Evolutionary conservation across 768 basidiomycete species (phyloP).

Genomic region (Pleurotus tuber-regium): DNA sequence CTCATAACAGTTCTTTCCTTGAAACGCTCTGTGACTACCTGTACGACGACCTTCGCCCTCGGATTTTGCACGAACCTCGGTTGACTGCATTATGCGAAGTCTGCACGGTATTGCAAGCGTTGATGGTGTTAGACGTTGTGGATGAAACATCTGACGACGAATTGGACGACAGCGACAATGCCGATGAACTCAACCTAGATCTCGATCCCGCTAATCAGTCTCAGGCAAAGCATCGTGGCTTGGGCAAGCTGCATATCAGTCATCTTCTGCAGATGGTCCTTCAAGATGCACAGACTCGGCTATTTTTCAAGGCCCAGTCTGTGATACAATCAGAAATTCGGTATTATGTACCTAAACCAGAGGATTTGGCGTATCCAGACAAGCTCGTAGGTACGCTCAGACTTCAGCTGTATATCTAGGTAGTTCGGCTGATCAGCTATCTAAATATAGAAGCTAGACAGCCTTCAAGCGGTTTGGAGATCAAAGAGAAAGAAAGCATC

Average conservation of each 20-base stretch:
- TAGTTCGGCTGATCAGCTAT: neutral
- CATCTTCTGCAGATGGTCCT: constrained; percentile 84
- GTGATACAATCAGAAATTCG: constrained; percentile 87
- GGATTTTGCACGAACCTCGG: constrained; percentile 90
- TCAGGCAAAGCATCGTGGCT: constrained; percentile 31
- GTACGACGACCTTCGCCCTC: constrained; percentile 93
- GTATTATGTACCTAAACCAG: constrained; percentile 72
- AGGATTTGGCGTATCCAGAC: constrained; percentile 86
- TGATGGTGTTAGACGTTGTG: constrained; percentile 89
- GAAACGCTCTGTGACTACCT: constrained; percentile 92
- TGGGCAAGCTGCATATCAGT: constrained; percentile 72
- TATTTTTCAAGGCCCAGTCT: constrained; percentile 95
- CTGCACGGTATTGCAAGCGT: constrained; percentile 92
- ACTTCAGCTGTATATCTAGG: constrained; percentile 4
- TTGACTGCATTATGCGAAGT: constrained; percentile 90
- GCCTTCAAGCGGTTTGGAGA: constrained; percentile 38
- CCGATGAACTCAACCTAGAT: constrained; percentile 38
- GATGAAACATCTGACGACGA: constrained; percentile 24
- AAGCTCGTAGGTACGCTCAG: constrained; percentile 67
- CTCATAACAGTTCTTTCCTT: constrained; percentile 68
- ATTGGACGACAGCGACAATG: constrained; percentile 21
- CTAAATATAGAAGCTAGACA: constrained; percentile 41
- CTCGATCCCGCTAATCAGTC: constrained; percentile 28
- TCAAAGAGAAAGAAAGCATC: constrained; percentile 67
- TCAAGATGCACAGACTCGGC: constrained; percentile 92